These are phyloP conservation scores for Aspergillus sp. DNA, from an alignment of 2,329 filamentous ascomycete species.

Conservation along the genomic window DNA sequence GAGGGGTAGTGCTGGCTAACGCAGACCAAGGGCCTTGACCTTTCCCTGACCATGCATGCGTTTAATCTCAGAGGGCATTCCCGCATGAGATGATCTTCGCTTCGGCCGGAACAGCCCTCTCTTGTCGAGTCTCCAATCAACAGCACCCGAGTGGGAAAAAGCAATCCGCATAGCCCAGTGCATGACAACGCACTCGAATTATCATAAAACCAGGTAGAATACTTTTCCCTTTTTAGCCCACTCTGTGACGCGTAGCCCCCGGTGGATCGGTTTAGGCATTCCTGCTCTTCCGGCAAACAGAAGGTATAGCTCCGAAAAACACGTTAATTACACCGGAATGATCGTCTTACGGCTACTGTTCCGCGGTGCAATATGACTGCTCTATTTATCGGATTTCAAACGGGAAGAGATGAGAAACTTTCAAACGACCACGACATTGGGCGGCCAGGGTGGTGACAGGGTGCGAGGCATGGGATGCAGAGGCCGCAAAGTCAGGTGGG, in stretches of 20 bases:
- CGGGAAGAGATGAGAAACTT: not conserved
- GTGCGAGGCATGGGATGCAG: not conserved
- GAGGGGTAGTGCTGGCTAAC: constrained; percentile 6
- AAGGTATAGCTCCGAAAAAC: not conserved
- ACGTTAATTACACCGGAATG: not conserved
- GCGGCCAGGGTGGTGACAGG: not conserved
- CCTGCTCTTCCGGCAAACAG: constrained; percentile 3
- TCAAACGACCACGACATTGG: not conserved
- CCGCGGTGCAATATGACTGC: not conserved
- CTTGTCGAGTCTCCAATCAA: not conserved
- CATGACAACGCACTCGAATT: constrained; percentile 7
- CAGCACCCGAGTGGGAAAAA: constrained; percentile 5
- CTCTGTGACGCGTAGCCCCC: constrained; percentile 8
- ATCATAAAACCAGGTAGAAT: not conserved
- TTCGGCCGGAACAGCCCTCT: not conserved
- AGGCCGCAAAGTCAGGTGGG: not conserved
- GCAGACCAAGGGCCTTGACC: not conserved
- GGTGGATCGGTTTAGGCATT: constrained; percentile 6
- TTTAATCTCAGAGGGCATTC: not conserved
- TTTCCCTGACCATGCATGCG: not conserved
- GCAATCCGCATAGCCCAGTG: not conserved
- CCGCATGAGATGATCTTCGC: constrained; percentile 7
- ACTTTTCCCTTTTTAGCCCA: constrained; percentile 4
- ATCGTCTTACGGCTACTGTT: not conserved
- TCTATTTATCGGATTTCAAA: not conserved